Evolutionary conservation across 345 rosid genomes (phyloP).

Genomic region (Salix brachista): DNA sequence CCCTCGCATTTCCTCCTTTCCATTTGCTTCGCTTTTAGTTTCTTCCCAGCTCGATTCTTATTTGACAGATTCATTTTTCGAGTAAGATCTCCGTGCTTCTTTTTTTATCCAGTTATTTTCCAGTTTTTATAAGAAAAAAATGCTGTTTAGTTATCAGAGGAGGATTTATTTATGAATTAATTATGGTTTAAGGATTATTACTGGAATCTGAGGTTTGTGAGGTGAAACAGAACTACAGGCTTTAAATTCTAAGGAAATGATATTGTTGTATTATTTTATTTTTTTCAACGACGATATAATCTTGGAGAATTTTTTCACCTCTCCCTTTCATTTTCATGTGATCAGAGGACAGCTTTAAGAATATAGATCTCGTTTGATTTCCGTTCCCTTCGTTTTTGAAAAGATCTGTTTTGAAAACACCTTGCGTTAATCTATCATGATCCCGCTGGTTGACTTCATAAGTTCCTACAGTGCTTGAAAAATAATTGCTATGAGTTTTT

Average conservation of each 20-base stretch:
- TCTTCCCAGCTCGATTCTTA: conserved; percentile 54
- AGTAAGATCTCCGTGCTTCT: conserved; percentile 32
- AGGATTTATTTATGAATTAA: background rate
- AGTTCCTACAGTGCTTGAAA: background rate
- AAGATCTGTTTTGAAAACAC: background rate
- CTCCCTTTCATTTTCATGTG: background rate
- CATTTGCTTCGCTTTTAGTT: conserved; percentile 55
- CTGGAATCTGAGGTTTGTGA: background rate
- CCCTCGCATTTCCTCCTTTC: conserved; percentile 53
- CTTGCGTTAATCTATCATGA: background rate
- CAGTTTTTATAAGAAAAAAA: background rate
- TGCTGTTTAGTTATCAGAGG: background rate
- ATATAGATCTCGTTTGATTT: background rate
- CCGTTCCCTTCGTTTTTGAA: background rate
- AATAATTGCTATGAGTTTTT: background rate
- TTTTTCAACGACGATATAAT: background rate
- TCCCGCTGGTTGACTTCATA: background rate
- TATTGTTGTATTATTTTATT: too few species aligned
- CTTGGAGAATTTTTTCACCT: background rate
- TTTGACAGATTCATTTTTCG: conserved; percentile 79
- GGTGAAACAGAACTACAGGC: background rate
- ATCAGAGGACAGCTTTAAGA: background rate
- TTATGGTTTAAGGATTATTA: background rate
- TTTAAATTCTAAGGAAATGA: background rate
- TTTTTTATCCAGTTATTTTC: background rate